phyloP scores from a whole-genome alignment of 371 early-diverging fungal genomes.

The Lichtheimia hyalospora region DNA sequence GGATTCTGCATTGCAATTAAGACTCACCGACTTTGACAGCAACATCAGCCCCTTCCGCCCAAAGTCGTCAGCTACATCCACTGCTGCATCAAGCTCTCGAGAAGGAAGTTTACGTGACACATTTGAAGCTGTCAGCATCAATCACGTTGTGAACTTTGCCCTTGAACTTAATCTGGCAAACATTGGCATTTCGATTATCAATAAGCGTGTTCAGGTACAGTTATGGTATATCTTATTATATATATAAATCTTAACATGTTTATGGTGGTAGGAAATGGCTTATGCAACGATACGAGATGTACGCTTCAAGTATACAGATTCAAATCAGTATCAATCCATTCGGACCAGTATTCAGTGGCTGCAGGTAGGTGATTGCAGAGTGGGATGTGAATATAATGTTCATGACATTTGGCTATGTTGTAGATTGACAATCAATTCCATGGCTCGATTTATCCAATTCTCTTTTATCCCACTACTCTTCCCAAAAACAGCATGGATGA shows the following conservation, averaged over 20 bases:
- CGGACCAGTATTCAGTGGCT: slow-evolving; percentile 75
- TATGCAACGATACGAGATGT: slow-evolving; percentile 73
- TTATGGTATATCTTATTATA: background rate
- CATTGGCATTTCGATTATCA: slow-evolving; percentile 81
- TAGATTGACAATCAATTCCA: slow-evolving; percentile 87
- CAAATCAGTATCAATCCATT: slow-evolving; percentile 63
- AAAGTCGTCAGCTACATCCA: slow-evolving; percentile 33
- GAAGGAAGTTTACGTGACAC: slow-evolving; percentile 47
- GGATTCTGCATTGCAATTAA: slow-evolving; percentile 80
- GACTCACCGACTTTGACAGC: slow-evolving; percentile 71
- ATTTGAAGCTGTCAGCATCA: slow-evolving; percentile 55
- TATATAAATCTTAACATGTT: background rate
- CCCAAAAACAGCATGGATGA: slow-evolving; percentile 53
- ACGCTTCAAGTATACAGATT: slow-evolving; percentile 67
- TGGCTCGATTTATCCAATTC: slow-evolving; percentile 73
- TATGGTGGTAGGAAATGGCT: slow-evolving; percentile 63
- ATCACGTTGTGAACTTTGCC: slow-evolving; percentile 33
- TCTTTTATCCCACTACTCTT: slow-evolving; percentile 80
- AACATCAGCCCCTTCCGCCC: slow-evolving; percentile 63
- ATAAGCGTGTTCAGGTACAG: slow-evolving; percentile 37
- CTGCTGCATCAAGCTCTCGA: slow-evolving; percentile 26
- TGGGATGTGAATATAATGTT: background rate
- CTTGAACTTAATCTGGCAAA: slow-evolving; percentile 46
- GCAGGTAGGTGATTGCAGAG: slow-evolving; percentile 30
- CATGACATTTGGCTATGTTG: background rate